A percentile compares a stretch with the other conserved stretches of the same genome.
Evolutionary conservation across 495 filamentous ascomycete species (phyloP).

Genomic region (Pyrenula massariospora): DNA sequence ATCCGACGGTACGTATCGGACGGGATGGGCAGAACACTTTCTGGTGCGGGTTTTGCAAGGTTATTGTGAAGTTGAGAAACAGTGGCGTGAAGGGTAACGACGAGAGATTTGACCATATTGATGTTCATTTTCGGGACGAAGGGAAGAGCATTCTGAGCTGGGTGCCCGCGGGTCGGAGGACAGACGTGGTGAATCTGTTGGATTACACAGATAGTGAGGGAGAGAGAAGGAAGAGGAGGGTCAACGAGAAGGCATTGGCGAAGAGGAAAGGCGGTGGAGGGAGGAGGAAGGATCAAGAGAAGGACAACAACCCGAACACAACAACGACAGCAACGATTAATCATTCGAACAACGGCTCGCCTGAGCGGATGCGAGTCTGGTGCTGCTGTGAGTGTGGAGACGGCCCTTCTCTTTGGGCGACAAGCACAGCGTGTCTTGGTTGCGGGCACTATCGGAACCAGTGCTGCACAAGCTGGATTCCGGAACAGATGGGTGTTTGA

Average conservation of each 20-base stretch:
- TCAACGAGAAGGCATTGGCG: not conserved
- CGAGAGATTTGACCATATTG: conserved; percentile 81
- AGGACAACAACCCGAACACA: not conserved
- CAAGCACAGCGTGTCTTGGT: not conserved
- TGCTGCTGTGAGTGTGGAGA: not conserved
- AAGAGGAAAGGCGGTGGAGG: not conserved
- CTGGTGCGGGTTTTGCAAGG: conserved; percentile 83
- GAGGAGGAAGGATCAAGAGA: not conserved
- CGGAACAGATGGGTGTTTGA: too few relatives aligned
- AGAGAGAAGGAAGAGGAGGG: not conserved
- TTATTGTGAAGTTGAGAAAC: conserved; percentile 42
- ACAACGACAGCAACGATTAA: not conserved
- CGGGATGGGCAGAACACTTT: conserved; percentile 58
- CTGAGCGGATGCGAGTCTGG: not conserved
- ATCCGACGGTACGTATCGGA: conserved; percentile 44
- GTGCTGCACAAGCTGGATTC: not conserved
- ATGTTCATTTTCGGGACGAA: conserved; percentile 22
- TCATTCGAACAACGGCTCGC: not conserved
- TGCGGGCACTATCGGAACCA: not conserved
- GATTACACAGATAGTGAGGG: not conserved
- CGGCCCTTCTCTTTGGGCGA: not conserved
- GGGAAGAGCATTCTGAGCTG: not conserved
- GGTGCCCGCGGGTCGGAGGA: not conserved
- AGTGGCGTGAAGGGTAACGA: conserved; percentile 50
- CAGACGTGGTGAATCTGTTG: not conserved